Evolutionary conservation across 176 grass and related monocot species (phyloP).

Genomic region (Ampelocalamus luodianensis): DNA sequence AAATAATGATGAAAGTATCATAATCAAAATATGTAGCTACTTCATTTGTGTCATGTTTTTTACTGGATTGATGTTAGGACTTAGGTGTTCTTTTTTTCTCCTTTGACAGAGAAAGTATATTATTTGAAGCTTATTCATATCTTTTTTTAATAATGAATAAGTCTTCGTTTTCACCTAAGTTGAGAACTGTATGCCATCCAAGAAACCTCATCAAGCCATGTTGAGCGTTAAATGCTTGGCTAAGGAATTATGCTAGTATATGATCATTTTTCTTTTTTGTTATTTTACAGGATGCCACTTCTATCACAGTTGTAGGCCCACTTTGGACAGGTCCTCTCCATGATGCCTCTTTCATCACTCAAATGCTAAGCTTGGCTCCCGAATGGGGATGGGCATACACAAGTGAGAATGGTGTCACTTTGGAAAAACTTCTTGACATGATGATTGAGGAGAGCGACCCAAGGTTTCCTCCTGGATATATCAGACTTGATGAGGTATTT

Average conservation of each 20-base stretch:
- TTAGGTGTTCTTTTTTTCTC: not conserved
- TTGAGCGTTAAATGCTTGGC: not conserved
- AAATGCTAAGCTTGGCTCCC: slow-evolving; percentile 79
- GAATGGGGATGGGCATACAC: slow-evolving; percentile 82
- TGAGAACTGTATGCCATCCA: not conserved
- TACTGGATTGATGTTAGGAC: not conserved
- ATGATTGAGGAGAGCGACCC: slow-evolving; percentile 90
- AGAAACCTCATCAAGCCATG: not conserved
- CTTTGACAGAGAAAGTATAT: not conserved
- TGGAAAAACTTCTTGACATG: slow-evolving; percentile 76
- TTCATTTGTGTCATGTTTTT: slow-evolving; percentile 6
- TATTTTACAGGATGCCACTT: slow-evolving; percentile 55
- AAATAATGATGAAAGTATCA: not conserved
- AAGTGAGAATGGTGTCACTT: slow-evolving; percentile 52
- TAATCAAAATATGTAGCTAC: not conserved
- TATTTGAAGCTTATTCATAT: slow-evolving; percentile 20
- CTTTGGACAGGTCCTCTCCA: slow-evolving; percentile 92
- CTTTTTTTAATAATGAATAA: not conserved
- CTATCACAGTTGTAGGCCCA: slow-evolving; percentile 70
- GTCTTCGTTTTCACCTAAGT: slow-evolving; percentile 13
- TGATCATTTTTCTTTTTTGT: not conserved
- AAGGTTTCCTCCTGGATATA: slow-evolving; percentile 81
- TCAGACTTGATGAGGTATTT: slow-evolving; percentile 89
- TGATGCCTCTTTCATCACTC: slow-evolving; percentile 61
- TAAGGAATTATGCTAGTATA: slow-evolving; percentile 7